These are phyloP conservation scores for Lobosporangium transversale DNA, from an alignment of 192 early-diverging fungal species.

Conservation along the genomic window DNA sequence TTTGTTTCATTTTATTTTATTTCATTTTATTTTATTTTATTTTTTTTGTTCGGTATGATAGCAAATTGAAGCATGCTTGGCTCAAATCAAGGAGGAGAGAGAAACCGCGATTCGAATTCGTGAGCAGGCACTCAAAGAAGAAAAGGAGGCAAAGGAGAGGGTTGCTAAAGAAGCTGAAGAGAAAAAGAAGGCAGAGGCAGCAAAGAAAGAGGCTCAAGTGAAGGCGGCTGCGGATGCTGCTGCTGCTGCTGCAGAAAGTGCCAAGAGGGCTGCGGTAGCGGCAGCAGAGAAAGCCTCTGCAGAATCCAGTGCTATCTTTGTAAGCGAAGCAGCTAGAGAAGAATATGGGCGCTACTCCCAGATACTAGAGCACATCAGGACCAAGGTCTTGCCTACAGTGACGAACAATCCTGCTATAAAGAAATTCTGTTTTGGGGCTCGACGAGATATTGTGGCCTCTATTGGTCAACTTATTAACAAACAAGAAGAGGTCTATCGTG, in stretches of 20 bases:
- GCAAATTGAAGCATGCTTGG: constrained; percentile 23
- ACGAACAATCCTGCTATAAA: constrained; percentile 37
- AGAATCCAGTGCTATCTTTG: neutral
- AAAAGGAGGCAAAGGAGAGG: constrained; percentile 30
- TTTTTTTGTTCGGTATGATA: constrained; percentile 1
- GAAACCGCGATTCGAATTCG: constrained; percentile 6
- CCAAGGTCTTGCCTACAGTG: constrained; percentile 49
- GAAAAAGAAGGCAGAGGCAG: constrained; percentile 26
- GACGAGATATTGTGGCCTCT: constrained; percentile 50
- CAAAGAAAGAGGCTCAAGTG: constrained; percentile 11
- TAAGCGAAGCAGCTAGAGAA: constrained; percentile 24
- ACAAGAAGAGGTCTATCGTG: constrained; percentile 45
- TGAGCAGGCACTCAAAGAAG: constrained; percentile 5
- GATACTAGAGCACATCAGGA: constrained; percentile 51
- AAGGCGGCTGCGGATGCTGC: constrained; percentile 25
- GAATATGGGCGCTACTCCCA: constrained; percentile 44
- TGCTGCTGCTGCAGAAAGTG: constrained; percentile 26
- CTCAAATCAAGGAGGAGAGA: constrained; percentile 33
- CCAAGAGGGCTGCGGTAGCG: constrained; percentile 25
- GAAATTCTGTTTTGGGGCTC: constrained; percentile 17
- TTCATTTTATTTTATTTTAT: neutral
- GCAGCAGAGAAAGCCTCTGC: constrained; percentile 6
- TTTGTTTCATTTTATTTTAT: neutral
- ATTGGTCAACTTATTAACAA: constrained; percentile 60
- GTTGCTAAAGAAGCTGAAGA: constrained; percentile 23